Evolutionary conservation across 1,284 basidiomycete species (phyloP).

Genomic region (Mixia osmundae): DNA sequence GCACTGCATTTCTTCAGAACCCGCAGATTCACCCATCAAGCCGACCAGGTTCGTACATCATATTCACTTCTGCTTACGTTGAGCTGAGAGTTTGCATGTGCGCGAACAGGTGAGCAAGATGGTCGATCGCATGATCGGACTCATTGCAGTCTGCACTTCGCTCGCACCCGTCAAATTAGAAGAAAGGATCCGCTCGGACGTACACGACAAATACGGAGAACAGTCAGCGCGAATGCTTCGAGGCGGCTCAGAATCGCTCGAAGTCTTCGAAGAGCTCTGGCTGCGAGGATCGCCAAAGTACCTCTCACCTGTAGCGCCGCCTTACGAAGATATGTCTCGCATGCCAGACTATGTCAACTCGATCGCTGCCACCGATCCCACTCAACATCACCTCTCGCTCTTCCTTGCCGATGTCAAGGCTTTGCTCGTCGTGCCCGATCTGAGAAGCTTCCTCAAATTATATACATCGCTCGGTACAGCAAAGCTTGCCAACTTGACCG

Average conservation of each 20-base stretch:
- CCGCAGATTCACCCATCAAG: slow-evolving; percentile 82
- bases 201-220: slow-evolving; percentile 81
- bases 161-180: slow-evolving; percentile 70
- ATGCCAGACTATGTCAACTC: slow-evolving; percentile 33
- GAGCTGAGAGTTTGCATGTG: not conserved
- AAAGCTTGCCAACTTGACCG: slow-evolving; percentile 73
- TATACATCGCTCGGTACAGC: slow-evolving; percentile 80
- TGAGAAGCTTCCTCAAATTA: slow-evolving; percentile 77
- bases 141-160: slow-evolving; percentile 79
- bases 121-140: slow-evolving; percentile 88
- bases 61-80: not conserved
- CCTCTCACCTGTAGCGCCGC: slow-evolving; percentile 64
- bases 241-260: slow-evolving; percentile 52
- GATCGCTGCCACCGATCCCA: slow-evolving; percentile 35
- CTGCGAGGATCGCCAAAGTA: slow-evolving; percentile 87
- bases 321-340: slow-evolving; percentile 57
- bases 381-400: slow-evolving; percentile 55
- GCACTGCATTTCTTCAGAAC: slow-evolving; percentile 36
- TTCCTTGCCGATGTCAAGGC: slow-evolving; percentile 60
- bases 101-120: slow-evolving; percentile 55
- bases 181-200: slow-evolving; percentile 78
- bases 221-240: slow-evolving; percentile 59
- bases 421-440: slow-evolving; percentile 52
- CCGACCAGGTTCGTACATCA: slow-evolving; percentile 46
- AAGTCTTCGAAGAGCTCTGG: slow-evolving; percentile 84